A percentile compares a stretch with the other conserved stretches of the same genome.
phyloP scores from a whole-genome alignment of 345 rosid genomes.

The Gossypium longicalyx region DNA sequence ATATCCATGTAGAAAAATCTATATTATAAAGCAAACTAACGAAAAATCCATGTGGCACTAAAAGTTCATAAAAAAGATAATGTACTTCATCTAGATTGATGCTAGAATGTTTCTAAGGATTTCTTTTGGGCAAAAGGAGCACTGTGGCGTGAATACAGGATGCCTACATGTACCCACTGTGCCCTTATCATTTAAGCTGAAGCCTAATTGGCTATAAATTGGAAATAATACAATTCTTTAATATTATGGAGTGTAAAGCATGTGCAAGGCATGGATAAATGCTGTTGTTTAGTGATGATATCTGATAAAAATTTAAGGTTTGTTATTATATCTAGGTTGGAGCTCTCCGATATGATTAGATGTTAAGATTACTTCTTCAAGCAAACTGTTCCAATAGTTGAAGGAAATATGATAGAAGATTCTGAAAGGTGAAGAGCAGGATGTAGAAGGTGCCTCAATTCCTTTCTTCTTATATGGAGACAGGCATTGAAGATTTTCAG shows the following conservation, averaged over 20 bases:
- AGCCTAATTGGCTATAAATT: not conserved
- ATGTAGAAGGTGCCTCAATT: not conserved
- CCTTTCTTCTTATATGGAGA: not conserved
- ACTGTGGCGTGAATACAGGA: not conserved
- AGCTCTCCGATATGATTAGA: not conserved
- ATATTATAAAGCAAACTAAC: not conserved
- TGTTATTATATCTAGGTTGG: not conserved
- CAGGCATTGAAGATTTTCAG: not conserved
- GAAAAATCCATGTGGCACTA: not conserved
- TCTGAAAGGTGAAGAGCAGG: not conserved
- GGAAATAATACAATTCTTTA: no score
- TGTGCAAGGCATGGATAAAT: not conserved
- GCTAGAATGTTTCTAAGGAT: not conserved
- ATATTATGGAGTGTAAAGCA: not conserved
- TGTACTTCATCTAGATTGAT: not conserved
- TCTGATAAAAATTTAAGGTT: not conserved
- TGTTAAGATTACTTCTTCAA: not conserved
- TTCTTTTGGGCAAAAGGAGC: not conserved
- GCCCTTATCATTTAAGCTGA: not conserved
- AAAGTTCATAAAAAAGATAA: not conserved
- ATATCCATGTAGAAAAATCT: not conserved
- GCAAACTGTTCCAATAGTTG: not conserved
- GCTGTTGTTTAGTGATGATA: not conserved
- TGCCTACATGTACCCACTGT: not conserved
- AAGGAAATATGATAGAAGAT: not conserved